Evolutionary conservation across 192 early-diverging fungal genomes (phyloP).

Genomic region (Mortierella hygrophila): DNA sequence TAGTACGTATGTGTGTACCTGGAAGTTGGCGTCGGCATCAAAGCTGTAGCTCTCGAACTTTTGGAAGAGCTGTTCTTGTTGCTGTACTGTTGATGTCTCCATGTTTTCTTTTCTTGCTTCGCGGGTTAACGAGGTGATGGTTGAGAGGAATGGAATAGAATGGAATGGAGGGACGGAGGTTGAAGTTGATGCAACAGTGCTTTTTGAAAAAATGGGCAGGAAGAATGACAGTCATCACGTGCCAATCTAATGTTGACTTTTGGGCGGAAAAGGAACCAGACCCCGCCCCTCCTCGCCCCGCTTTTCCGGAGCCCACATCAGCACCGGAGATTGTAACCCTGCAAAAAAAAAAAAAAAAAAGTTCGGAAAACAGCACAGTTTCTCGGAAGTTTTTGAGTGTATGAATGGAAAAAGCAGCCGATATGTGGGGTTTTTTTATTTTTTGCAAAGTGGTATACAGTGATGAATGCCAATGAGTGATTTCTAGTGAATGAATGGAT

Average conservation of each 20-base stretch:
- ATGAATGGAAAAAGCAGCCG: background rate
- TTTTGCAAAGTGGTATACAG: background rate
- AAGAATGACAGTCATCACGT: too few species aligned
- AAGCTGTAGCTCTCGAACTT: slow-evolving; percentile 42
- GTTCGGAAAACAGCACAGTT: background rate
- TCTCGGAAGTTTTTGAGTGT: background rate
- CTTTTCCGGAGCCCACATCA: background rate
- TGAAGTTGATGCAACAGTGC: too few species aligned
- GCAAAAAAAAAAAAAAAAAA: background rate
- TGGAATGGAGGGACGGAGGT: too few species aligned
- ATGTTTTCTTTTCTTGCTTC: background rate
- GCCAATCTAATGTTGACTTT: too few species aligned
- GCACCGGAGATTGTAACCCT: background rate
- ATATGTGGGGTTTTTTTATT: background rate
- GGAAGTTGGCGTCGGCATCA: slow-evolving; percentile 45
- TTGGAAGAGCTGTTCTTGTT: slow-evolving; percentile 27
- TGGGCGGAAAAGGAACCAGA: background rate
- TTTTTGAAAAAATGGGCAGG: too few species aligned
- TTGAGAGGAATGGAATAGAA: too few species aligned
- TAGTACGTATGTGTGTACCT: background rate
- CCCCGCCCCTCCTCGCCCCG: background rate
- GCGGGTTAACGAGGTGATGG: background rate
- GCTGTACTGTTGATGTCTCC: slow-evolving; percentile 11
- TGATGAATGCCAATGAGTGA: background rate
- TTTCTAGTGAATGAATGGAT: slow-evolving; percentile 8